phyloP scores from a whole-genome alignment of 1,284 basidiomycete genomes.

The Trichosporon asahii region DNA sequence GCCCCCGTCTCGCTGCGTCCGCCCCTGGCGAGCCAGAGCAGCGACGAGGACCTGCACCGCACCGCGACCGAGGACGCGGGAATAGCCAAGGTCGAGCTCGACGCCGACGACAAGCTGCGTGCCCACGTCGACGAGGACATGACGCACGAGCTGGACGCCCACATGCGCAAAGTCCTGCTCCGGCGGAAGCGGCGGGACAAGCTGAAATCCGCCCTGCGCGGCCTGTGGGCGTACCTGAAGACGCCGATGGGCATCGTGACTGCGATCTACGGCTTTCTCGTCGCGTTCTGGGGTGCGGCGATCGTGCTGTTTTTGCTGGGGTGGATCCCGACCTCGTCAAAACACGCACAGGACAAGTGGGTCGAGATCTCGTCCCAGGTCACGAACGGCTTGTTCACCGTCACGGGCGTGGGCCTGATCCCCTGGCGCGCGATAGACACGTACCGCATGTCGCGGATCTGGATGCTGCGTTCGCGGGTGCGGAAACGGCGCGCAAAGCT shows the following conservation, averaged over 20 bases:
- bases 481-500: conserved; percentile 59
- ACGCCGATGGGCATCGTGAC: conserved; percentile 66
- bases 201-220: conserved; percentile 61
- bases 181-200: conserved; percentile 59
- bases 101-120: conserved; percentile 2
- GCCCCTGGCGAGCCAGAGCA: not conserved
- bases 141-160: conserved; percentile 51
- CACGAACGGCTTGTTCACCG: conserved; percentile 75
- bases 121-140: conserved; percentile 16
- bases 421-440: conserved; percentile 73
- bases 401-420: conserved; percentile 62
- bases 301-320: conserved; percentile 68
- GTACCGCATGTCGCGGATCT: conserved; percentile 70
- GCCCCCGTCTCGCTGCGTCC: not conserved
- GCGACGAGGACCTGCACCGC: not conserved
- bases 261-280: conserved; percentile 73
- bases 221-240: conserved; percentile 78
- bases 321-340: conserved; percentile 45
- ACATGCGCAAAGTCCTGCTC: conserved; percentile 70
- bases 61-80: not conserved
- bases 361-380: conserved; percentile 68
- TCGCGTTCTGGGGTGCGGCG: conserved; percentile 78
- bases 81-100: not conserved
- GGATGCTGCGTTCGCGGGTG: conserved; percentile 64
- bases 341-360: conserved; percentile 46